Evolutionary conservation across 495 filamentous ascomycete genomes (phyloP), one percentile per base, ranked within the genome.

Genomic region (Podospora comata): DNA sequence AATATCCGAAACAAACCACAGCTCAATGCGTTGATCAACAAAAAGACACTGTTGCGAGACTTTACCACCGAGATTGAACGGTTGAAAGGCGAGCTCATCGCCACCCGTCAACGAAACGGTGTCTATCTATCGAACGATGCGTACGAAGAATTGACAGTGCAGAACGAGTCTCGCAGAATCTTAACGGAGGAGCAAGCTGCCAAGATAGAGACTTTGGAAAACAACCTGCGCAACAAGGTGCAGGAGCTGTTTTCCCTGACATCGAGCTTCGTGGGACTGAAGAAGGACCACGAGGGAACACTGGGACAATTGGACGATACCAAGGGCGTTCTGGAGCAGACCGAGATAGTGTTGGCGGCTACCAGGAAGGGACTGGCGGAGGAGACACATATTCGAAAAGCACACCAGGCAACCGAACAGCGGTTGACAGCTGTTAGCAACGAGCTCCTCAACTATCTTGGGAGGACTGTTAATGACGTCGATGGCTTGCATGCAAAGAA

Each of bases 1-100:
- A 97, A 98, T 73, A 99, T 99, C 69, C 90, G 92, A 23, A 99
- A 99, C 77, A 97, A 97, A 76, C 95, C 95, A 4, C 95, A 99
- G 74, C 86, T 96, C 72, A 98, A 98, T 77, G 90, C 91, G 34
- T 86, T 91, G 73, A 86, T 97, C 65, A 92, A 91, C 19, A 99
- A 98, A 78, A 94, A 94, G 77, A 96, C 92, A 4, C 79, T 98
- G 20, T 85, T 99, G 0, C 86, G 86, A 30, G 96, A 99, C 64
- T 96, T 96, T 68, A 94, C 96, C 0, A 78, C 85, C n/a, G 96
- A 98, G 72, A 97, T 98, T 65, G 92, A 99, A 77, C 93, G 90
- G 73, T 85, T 99, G 56, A 96, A 96, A 80, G 91, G 90, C 64
- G 96, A 98, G 72, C 85, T 99, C 11, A 94, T 97, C 65, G 92